phyloP scores from a whole-genome alignment of 139 green algal species.

The Chlorella sp. region DNA sequence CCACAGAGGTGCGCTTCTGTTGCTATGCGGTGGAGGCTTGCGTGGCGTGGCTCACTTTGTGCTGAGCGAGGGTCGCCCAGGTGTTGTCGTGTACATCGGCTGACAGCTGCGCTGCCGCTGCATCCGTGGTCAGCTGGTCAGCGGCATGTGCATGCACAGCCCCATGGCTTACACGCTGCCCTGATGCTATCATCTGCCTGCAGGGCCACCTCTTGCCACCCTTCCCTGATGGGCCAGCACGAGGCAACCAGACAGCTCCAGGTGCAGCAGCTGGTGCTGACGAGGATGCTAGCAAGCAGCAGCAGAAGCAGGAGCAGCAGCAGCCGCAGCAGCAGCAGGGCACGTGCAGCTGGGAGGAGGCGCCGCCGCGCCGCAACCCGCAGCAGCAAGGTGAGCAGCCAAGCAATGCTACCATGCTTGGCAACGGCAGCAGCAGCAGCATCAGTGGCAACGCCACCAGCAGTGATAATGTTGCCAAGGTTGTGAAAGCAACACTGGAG shows the following conservation, averaged over 20 bases:
- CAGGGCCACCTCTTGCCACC: constrained; percentile 33
- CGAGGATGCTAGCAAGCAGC: not conserved
- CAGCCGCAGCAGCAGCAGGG: not conserved
- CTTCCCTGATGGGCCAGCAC: not conserved
- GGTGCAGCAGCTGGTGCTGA: constrained; percentile 4
- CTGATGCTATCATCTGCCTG: not conserved
- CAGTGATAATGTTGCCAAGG: too few relatives aligned
- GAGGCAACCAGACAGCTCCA: not conserved
- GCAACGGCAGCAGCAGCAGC: too few relatives aligned
- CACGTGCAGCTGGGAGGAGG: not conserved
- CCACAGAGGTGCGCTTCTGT: constrained; percentile 65
- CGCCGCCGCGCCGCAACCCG: not conserved
- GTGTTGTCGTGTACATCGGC: too few relatives aligned
- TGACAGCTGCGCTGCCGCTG: too few relatives aligned
- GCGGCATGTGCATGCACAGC: too few relatives aligned
- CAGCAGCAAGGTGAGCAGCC: not conserved
- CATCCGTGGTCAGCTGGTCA: too few relatives aligned
- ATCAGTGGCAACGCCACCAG: too few relatives aligned
- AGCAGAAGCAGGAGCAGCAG: constrained; percentile 11
- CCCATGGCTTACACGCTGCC: too few relatives aligned
- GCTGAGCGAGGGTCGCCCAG: too few relatives aligned
- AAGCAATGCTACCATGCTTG: too few relatives aligned
- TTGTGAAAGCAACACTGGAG: constrained; percentile 1
- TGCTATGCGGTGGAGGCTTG: too few relatives aligned
- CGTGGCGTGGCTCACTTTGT: too few relatives aligned